phyloP scores from a whole-genome alignment of 305 asterid genomes.

The Ruellia speciosa region DNA sequence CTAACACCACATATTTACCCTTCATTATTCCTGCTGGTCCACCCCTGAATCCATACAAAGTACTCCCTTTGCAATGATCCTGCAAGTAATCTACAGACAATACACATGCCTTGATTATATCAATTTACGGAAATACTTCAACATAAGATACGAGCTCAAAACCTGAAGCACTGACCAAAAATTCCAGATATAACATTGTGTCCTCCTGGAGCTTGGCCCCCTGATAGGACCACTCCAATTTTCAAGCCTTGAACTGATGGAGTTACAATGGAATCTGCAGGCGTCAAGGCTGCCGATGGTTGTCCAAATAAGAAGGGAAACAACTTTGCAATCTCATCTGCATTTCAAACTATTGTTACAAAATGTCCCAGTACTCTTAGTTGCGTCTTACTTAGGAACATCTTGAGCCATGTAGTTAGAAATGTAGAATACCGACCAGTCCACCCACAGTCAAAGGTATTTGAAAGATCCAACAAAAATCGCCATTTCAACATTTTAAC shows the following conservation, averaged over 20 bases:
- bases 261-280: constrained; percentile 38
- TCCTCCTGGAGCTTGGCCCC: constrained; percentile 99
- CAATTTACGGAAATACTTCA: constrained; percentile 3
- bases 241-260: constrained; percentile 38
- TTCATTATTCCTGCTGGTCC: constrained; percentile 99
- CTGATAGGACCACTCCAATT: constrained; percentile 90
- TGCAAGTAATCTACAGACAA: constrained; percentile 73
- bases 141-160: neutral
- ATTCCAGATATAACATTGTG: constrained; percentile 97
- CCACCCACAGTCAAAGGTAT: too few species aligned
- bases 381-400: too few species aligned
- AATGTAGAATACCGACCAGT: too few species aligned
- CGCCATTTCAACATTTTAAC: too few species aligned
- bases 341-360: constrained; percentile 21
- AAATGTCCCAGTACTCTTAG: too few species aligned
- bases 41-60: constrained; percentile 87
- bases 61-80: constrained; percentile 87
- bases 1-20: constrained; percentile 66
- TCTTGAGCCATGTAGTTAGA: too few species aligned
- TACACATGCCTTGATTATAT: constrained; percentile 15
- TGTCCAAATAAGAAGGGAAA: constrained; percentile 83
- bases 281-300: constrained; percentile 70
- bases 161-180: constrained; percentile 45
- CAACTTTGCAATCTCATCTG: constrained; percentile 90
- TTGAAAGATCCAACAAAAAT: too few species aligned